Evolutionary conservation across 257 asterid genomes (phyloP).

Genomic region (Jaltomata sinuosa): DNA sequence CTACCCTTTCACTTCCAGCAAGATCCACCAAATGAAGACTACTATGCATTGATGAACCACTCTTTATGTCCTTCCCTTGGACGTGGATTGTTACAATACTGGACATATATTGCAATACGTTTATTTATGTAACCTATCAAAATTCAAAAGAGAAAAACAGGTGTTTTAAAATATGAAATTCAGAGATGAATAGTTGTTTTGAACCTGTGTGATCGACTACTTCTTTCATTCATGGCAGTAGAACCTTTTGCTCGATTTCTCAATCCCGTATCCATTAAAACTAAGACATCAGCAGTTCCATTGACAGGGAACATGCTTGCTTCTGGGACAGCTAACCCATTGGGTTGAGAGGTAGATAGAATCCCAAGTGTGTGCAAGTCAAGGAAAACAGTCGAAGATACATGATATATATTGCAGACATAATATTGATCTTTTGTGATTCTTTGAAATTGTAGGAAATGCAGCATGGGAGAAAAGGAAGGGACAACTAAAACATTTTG

Average conservation of each 20-base stretch:
- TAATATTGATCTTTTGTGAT: background rate
- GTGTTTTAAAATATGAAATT: background rate
- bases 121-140: background rate
- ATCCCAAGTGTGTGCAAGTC: constrained; percentile 81
- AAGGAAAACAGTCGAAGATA: constrained; percentile 39
- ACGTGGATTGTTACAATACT: constrained; percentile 78
- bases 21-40: constrained; percentile 98
- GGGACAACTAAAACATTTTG: background rate
- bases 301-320: constrained; percentile 63
- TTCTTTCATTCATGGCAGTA: constrained; percentile 85
- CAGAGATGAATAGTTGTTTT: background rate
- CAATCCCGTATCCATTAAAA: constrained; percentile 72
- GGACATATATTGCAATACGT: constrained; percentile 7
- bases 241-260: constrained; percentile 82
- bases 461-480: background rate
- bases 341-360: constrained; percentile 48
- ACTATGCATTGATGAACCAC: constrained; percentile 53
- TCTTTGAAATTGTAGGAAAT: background rate
- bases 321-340: constrained; percentile 88
- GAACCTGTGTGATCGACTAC: constrained; percentile 97
- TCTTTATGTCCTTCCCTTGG: constrained; percentile 57
- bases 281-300: constrained; percentile 54
- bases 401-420: background rate
- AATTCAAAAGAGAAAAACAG: background rate
- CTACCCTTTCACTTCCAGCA: constrained; percentile 97